These are phyloP conservation scores for Geum urbanum DNA, from an alignment of 306 rosid genomes.

Conservation along the genomic window DNA sequence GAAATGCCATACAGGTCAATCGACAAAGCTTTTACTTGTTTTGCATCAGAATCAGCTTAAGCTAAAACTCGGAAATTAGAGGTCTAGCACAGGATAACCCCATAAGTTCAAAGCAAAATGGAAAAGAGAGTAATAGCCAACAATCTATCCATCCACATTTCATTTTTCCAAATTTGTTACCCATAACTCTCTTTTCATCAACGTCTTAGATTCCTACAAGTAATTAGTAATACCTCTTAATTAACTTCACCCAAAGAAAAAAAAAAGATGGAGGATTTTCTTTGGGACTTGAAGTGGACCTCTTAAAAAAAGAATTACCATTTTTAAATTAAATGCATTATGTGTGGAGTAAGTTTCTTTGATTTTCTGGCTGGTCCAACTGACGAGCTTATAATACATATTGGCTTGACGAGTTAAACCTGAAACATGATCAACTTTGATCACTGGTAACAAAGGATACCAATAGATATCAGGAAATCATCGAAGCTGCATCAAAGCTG, in stretches of 20 bases:
- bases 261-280: no score
- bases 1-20: background rate
- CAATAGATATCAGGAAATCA: background rate
- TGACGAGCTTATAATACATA: conserved; percentile 81
- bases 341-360: conserved; percentile 66
- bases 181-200: background rate
- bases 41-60: background rate
- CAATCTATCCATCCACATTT: background rate
- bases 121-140: background rate
- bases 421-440: conserved; percentile 32
- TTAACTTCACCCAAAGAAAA: background rate
- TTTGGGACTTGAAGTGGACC: background rate
- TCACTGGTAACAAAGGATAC: conserved; percentile 11
- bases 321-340: conserved; percentile 84
- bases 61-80: background rate
- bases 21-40: background rate
- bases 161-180: background rate
- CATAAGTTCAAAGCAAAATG: background rate
- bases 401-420: conserved; percentile 90
- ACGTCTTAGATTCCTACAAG: background rate
- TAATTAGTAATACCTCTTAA: background rate
- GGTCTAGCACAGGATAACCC: background rate
- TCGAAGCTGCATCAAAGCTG: conserved; percentile 47
- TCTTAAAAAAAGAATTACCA: conserved; percentile 37
- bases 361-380: conserved; percentile 94